Percentiles rank a stretch among this genome's conserved stretches.
These are phyloP conservation scores for Aegilops sharonensis DNA, from an alignment of 176 grass and related monocot species.

Conservation along the genomic window DNA sequence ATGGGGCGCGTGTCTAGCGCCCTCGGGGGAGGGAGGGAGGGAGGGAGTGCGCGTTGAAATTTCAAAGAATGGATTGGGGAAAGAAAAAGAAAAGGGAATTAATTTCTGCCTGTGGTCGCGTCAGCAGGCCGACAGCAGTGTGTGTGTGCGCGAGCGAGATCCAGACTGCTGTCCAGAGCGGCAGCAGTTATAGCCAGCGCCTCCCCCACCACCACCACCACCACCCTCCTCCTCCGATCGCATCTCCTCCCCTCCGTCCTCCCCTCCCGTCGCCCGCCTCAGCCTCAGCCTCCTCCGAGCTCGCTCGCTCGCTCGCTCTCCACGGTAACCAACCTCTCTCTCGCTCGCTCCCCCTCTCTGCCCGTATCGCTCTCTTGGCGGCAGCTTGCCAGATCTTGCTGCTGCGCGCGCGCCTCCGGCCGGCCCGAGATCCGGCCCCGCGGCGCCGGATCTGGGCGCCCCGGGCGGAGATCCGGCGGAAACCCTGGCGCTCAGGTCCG, in stretches of 20 bases:
- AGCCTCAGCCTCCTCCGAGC: neutral
- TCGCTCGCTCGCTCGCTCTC: neutral
- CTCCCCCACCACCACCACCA: too few species aligned
- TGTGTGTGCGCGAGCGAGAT: neutral
- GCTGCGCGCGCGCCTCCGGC: neutral
- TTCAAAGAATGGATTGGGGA: neutral
- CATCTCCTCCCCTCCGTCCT: neutral
- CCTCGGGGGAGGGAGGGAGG: too few species aligned
- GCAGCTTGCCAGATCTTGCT: conserved; percentile 20
- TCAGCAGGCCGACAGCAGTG: neutral
- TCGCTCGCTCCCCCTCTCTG: neutral
- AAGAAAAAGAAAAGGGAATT: neutral
- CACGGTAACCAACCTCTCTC: neutral
- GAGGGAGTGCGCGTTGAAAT: neutral
- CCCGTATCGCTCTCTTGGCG: neutral
- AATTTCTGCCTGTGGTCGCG: neutral
- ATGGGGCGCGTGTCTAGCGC: too few species aligned
- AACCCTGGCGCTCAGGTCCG: neutral
- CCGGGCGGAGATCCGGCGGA: neutral
- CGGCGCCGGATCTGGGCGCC: conserved; percentile 6
- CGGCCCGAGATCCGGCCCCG: neutral
- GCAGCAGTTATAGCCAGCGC: conserved; percentile 2
- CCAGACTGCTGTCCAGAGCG: neutral
- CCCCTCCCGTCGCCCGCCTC: neutral
- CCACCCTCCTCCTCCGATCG: neutral